A percentile compares a stretch with the other conserved stretches of the same genome.
These are phyloP conservation scores for Xylariaceae sp. DNA, from an alignment of 2,329 filamentous ascomycete species.

Conservation along the genomic window DNA sequence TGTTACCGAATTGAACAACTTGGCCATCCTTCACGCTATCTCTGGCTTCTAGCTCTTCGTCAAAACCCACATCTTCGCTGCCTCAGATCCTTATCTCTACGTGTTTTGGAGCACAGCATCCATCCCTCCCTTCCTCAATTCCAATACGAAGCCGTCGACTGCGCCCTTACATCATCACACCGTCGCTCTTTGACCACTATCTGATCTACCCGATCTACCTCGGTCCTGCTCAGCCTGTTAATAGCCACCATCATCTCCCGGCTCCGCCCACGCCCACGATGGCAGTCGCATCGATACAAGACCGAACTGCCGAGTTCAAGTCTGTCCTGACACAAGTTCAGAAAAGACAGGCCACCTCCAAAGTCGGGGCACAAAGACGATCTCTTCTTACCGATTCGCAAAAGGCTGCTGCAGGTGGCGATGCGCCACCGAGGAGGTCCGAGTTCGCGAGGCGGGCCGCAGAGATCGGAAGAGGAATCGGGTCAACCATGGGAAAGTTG, in stretches of 20 bases:
- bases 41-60: too few relatives aligned
- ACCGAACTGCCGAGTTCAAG: conserved; percentile 92
- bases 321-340: conserved; percentile 84
- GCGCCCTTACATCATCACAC: neutral
- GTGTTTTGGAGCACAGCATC: neutral
- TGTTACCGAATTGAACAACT: too few relatives aligned
- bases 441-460: conserved; percentile 91
- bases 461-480: conserved; percentile 87
- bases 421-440: conserved; percentile 58
- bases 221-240: too few relatives aligned
- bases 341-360: conserved; percentile 68
- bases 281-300: conserved; percentile 77
- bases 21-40: too few relatives aligned
- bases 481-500: conserved; percentile 87
- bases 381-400: conserved; percentile 72
- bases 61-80: too few relatives aligned
- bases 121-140: too few relatives aligned
- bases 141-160: too few relatives aligned
- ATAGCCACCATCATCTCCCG: neutral
- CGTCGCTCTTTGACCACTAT: neutral
- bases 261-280: conserved; percentile 38
- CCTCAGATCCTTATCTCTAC: too few relatives aligned
- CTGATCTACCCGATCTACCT: neutral
- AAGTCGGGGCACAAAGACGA: conserved; percentile 72
- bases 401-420: conserved; percentile 56